These are phyloP conservation scores for Calonectria pteridis DNA, from an alignment of 2,329 filamentous ascomycete species.

Conservation along the genomic window DNA sequence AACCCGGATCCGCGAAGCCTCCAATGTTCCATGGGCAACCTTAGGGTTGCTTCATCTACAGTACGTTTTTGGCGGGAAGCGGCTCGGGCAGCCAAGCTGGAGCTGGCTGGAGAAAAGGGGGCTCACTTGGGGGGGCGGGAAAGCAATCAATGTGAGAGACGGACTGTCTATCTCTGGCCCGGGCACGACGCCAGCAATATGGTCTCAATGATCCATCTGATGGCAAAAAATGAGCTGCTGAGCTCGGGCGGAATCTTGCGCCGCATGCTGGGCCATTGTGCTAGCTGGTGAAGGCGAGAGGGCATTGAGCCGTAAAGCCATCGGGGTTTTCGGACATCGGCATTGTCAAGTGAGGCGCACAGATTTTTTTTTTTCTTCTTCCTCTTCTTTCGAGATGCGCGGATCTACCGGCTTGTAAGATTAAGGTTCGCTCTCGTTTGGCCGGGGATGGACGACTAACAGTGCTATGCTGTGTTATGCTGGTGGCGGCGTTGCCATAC, in stretches of 20 bases:
- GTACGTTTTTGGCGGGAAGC: slow-evolving; percentile 8
- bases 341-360: not conserved
- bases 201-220: slow-evolving; percentile 9
- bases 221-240: not conserved
- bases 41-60: slow-evolving; percentile 10
- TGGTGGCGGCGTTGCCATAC: not conserved
- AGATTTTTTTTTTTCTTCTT: not conserved
- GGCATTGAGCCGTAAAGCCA: not conserved
- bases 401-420: not conserved
- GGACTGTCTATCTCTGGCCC: not conserved
- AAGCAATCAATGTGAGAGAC: slow-evolving; percentile 11
- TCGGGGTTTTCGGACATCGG: not conserved
- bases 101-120: not conserved
- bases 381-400: not conserved
- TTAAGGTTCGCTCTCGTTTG: not conserved
- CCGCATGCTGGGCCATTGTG: not conserved
- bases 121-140: not conserved
- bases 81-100: slow-evolving; percentile 4
- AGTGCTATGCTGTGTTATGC: not conserved
- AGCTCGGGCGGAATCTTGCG: slow-evolving; percentile 11
- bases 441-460: not conserved
- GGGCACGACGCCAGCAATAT: slow-evolving; percentile 1
- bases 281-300: not conserved
- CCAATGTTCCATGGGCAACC: not conserved
- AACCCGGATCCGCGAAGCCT: not conserved